Percentiles rank a stretch among this genome's conserved stretches.
These are phyloP conservation scores for Skeletonema menzelii DNA, from an alignment of 108 stramenopile species.

Conservation along the genomic window DNA sequence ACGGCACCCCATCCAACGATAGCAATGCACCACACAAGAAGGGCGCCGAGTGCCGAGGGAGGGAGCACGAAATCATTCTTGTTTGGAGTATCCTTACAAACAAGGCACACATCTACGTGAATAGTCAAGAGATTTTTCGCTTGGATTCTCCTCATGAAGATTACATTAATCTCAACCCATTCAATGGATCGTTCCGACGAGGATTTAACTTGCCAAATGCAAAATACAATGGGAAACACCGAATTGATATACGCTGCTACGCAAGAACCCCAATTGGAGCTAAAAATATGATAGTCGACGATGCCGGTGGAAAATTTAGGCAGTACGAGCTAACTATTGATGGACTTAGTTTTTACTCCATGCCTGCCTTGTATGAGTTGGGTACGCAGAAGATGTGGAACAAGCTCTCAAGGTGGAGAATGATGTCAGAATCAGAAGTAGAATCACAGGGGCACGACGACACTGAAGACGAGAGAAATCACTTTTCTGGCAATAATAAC, in stretches of 20 bases:
- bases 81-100: slow-evolving; percentile 41
- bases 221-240: slow-evolving; percentile 32
- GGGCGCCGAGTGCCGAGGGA: slow-evolving; percentile 49
- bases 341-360: slow-evolving; percentile 74
- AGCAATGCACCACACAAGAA: slow-evolving; percentile 10
- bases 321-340: slow-evolving; percentile 87
- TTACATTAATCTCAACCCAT: slow-evolving; percentile 27
- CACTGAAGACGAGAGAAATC: background rate
- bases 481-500: background rate
- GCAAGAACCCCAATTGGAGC: slow-evolving; percentile 40
- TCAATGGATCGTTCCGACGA: slow-evolving; percentile 29
- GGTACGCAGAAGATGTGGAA: slow-evolving; percentile 47
- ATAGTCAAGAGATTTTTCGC: slow-evolving; percentile 36
- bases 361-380: slow-evolving; percentile 84
- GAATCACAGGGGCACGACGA: slow-evolving; percentile 8
- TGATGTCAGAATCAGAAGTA: slow-evolving; percentile 11
- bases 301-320: slow-evolving; percentile 59
- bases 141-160: slow-evolving; percentile 24
- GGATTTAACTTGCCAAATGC: slow-evolving; percentile 37
- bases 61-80: slow-evolving; percentile 53
- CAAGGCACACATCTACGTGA: slow-evolving; percentile 39
- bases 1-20: slow-evolving; percentile 3
- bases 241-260: slow-evolving; percentile 42
- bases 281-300: slow-evolving; percentile 40
- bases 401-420: slow-evolving; percentile 35